A percentile compares a stretch with the other conserved stretches of the same genome.
These are phyloP conservation scores for Nicotiana undulata DNA, from an alignment of 257 asterid genomes.

Conservation along the genomic window DNA sequence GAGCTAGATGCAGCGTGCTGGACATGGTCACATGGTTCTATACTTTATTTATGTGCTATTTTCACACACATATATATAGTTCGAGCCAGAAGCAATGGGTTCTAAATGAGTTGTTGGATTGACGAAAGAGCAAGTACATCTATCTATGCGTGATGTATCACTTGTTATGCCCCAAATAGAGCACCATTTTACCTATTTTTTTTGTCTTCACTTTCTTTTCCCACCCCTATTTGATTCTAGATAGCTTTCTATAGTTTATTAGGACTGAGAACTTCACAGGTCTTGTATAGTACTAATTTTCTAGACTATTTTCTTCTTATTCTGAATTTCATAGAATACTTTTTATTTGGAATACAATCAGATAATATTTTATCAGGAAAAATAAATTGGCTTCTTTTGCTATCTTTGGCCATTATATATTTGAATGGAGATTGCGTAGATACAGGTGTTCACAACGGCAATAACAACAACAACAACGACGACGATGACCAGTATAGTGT, in stretches of 20 bases:
- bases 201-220: not conserved
- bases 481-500: no score
- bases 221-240: not conserved
- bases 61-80: not conserved
- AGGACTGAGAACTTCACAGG: not conserved
- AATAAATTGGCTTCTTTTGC: not conserved
- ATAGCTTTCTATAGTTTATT: not conserved
- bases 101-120: not conserved
- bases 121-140: not conserved
- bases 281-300: not conserved
- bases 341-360: not conserved
- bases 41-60: not conserved
- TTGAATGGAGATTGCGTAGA: no score
- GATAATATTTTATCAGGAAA: not conserved
- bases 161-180: not conserved
- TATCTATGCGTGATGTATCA: not conserved
- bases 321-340: not conserved
- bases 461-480: no score
- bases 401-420: not conserved
- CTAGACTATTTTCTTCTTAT: not conserved
- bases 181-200: not conserved
- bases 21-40: no score
- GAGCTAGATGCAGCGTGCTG: no score
- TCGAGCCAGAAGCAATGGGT: not conserved
- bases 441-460: no score